Conservation (phyloP, 805 yeast species). For the Candida xyloterini region DNA sequence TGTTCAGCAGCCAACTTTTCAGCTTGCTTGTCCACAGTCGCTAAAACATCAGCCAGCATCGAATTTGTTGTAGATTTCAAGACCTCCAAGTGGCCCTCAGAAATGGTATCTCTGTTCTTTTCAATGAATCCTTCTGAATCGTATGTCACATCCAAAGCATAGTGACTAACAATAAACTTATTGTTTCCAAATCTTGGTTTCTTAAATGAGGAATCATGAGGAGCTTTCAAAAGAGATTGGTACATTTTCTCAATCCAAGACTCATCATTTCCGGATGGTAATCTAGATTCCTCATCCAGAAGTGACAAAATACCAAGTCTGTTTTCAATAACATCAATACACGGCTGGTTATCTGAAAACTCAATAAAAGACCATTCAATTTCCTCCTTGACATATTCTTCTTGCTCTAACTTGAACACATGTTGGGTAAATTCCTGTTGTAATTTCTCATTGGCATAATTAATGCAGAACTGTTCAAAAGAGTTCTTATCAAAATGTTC, state of each 20-base stretch:
- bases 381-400: constrained; percentile 86
- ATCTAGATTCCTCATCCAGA: constrained; percentile 90
- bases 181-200: constrained; percentile 94
- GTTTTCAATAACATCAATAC: constrained; percentile 87
- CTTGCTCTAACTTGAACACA: constrained; percentile 95
- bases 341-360: constrained; percentile 94
- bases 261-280: constrained; percentile 91
- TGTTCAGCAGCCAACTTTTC: constrained; percentile 38
- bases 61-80: constrained; percentile 66
- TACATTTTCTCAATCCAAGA: constrained; percentile 90
- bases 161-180: constrained; percentile 86
- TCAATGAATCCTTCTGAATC: constrained; percentile 94
- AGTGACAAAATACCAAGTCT: constrained; percentile 83
- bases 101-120: constrained; percentile 95
- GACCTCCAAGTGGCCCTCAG: constrained; percentile 91
- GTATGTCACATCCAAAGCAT: constrained; percentile 90
- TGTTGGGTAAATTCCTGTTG: constrained; percentile 98
- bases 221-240: constrained; percentile 76
- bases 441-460: constrained; percentile 93
- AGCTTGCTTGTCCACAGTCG: constrained; percentile 58
- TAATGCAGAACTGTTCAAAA: constrained; percentile 96
- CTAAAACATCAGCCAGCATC: constrained; percentile 61
- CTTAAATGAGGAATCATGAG: constrained; percentile 72
- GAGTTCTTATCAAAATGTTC: constrained; percentile 94
- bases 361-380: constrained; percentile 97